Evolutionary conservation across 805 yeast genomes (phyloP).

Genomic region (Metschnikowia matae): DNA sequence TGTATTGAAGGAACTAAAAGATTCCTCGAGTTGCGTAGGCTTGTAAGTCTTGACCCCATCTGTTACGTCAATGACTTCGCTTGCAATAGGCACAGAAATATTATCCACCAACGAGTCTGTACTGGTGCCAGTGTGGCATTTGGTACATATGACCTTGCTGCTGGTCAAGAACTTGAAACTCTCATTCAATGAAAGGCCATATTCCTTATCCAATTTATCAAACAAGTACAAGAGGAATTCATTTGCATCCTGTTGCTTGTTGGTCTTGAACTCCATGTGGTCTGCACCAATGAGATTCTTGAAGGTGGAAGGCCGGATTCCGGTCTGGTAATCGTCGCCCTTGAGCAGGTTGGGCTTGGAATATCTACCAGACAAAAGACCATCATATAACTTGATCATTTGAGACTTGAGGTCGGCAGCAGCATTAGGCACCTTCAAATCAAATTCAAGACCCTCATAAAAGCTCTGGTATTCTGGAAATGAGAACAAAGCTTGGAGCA

Average conservation of each 20-base stretch:
- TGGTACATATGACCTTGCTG: slow-evolving; percentile 54
- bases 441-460: slow-evolving; percentile 34
- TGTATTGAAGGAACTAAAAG: slow-evolving; percentile 43
- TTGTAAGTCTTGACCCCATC: slow-evolving; percentile 47
- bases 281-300: slow-evolving; percentile 72
- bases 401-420: slow-evolving; percentile 69
- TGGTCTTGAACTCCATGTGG: slow-evolving; percentile 79
- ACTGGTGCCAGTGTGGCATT: slow-evolving; percentile 60
- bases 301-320: slow-evolving; percentile 73
- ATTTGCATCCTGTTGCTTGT: slow-evolving; percentile 92
- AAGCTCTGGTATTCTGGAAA: slow-evolving; percentile 34
- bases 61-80: slow-evolving; percentile 33
- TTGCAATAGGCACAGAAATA: slow-evolving; percentile 56
- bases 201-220: slow-evolving; percentile 53
- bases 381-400: slow-evolving; percentile 74
- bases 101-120: slow-evolving; percentile 55
- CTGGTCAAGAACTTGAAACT: slow-evolving; percentile 62
- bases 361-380: slow-evolving; percentile 69
- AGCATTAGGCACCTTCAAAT: slow-evolving; percentile 42
- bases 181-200: slow-evolving; percentile 45
- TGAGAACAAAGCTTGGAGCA: slow-evolving; percentile 64
- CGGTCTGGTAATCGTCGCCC: slow-evolving; percentile 59
- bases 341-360: slow-evolving; percentile 49
- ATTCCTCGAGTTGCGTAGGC: slow-evolving; percentile 45
- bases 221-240: slow-evolving; percentile 74